These are phyloP conservation scores for Fraxinus sp. DNA, from an alignment of 305 asterid genomes.

Conservation along the genomic window DNA sequence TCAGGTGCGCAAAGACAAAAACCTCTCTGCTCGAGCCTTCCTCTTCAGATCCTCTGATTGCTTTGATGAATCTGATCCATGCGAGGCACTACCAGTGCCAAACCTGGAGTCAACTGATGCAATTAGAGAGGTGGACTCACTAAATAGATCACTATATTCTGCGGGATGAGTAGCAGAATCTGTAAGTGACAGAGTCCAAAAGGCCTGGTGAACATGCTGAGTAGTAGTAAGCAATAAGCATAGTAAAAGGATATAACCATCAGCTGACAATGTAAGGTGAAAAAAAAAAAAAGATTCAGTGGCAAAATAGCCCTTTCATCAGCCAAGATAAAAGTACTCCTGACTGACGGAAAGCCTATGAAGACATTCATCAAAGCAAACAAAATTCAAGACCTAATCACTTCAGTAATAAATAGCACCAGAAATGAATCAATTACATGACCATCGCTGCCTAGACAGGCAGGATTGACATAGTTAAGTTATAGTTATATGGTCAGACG, in stretches of 20 bases:
- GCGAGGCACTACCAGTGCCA: slow-evolving; percentile 42
- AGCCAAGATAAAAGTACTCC: not conserved
- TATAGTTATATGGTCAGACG: not conserved
- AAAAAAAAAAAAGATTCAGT: not conserved
- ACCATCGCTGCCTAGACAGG: not conserved
- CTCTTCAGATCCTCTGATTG: slow-evolving; percentile 61
- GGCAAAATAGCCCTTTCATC: not conserved
- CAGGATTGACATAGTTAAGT: not conserved
- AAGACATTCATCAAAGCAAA: not conserved
- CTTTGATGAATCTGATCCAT: slow-evolving; percentile 49
- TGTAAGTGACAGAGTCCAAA: not conserved
- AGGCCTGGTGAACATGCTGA: not conserved
- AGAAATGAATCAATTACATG: not conserved
- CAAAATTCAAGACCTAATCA: not conserved
- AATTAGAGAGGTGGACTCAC: not conserved
- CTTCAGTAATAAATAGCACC: not conserved
- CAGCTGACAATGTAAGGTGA: not conserved
- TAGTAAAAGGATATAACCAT: not conserved
- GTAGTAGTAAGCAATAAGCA: not conserved
- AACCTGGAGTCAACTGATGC: slow-evolving; percentile 41
- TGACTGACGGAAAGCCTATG: not conserved
- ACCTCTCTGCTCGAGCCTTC: slow-evolving; percentile 85
- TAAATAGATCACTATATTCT: not conserved
- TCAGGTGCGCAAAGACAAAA: not conserved
- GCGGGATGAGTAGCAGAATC: not conserved